Evolutionary conservation across 2,329 filamentous ascomycete species (phyloP).

Genomic region (Emmonsiellopsis sp.): DNA sequence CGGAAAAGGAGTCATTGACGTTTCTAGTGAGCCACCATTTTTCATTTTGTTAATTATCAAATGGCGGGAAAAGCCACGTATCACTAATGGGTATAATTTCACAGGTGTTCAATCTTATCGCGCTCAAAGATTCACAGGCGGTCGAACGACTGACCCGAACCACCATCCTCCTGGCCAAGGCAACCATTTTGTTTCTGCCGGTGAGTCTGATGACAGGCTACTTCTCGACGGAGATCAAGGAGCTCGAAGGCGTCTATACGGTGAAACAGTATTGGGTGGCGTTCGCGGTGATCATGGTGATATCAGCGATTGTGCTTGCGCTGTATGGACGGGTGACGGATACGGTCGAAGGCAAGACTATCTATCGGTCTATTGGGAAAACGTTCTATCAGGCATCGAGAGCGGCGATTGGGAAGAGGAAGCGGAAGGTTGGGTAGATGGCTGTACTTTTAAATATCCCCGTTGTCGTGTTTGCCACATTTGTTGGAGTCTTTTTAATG

Average conservation of each 20-base stretch:
- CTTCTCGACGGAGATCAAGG: constrained; percentile 57
- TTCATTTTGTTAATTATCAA: not conserved
- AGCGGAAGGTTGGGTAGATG: constrained; percentile 11
- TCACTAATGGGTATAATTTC: constrained; percentile 2
- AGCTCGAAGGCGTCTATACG: constrained; percentile 49
- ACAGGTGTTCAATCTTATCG: constrained; percentile 69
- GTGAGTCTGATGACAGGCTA: constrained; percentile 67
- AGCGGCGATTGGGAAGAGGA: constrained; percentile 11
- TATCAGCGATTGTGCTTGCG: constrained; percentile 51
- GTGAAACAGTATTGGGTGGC: constrained; percentile 56
- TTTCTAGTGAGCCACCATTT: constrained; percentile 44
- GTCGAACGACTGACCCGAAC: constrained; percentile 63
- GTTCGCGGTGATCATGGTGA: constrained; percentile 53
- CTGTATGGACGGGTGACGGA: constrained; percentile 49
- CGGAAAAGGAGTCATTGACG: constrained; percentile 61
- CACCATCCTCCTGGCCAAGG: constrained; percentile 63
- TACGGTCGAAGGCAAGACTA: constrained; percentile 46
- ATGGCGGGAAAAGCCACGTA: not conserved
- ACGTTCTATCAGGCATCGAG: constrained; percentile 26
- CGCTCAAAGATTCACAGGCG: constrained; percentile 63
- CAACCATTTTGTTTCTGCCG: constrained; percentile 65
- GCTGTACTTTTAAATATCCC: not conserved
- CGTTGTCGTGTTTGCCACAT: not conserved
- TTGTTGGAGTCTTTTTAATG: not conserved
- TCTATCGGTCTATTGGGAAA: constrained; percentile 36